Evolutionary conservation across 2,329 filamentous ascomycete species (phyloP), one percentile per base, ranked within the genome.

Genomic region (Aspergillus phoenicis): DNA sequence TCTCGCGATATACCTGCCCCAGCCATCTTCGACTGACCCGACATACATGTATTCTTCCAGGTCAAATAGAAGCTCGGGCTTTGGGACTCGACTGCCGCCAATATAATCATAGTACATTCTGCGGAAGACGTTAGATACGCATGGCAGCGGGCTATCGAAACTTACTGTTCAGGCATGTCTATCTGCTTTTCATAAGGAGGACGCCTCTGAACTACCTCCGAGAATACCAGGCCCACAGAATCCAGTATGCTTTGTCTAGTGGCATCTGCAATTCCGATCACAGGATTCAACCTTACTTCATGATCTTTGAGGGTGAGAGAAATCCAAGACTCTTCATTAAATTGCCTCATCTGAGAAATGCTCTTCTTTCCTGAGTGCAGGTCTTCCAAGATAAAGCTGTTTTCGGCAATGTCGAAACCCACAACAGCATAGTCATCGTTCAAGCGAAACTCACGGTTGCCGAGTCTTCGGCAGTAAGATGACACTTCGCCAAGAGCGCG

Each of bases 391-490:
- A 62, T 45, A 10, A 59, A 58, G 2, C 8, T 15, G 1, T 22
- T 11, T 22, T 22, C 28, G n/a, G 58, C 38, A 24, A 8, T 1
- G 8, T 49, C 51, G 15, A 45, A 39, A 4, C 55, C 54, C 22
- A 68, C 41, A 8, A 63, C 26, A 8, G 56, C 57, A 38, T 66
- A 68, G 7, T 63, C 45, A 47, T 68, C 59, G 43, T 61, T 66
- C 39, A 67, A 30, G 7, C 60, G 63, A 17, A 66, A 57, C 24
- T 59, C 60, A 33, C 38, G 55, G 33, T 47, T 49, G 17, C 62
- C 51, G 10, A 60, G 13, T 20, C 59, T 38, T 13, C 54, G 59
- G 43, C 63, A 66, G 24, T 55, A 63, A 17, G 62, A 38, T 8
- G 63, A 67, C 20, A 59, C 33, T 33, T 41, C 62, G 24, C 57